These are phyloP conservation scores for Atkinsonella hypoxylon DNA, from an alignment of 2,329 filamentous ascomycete species.

Conservation along the genomic window DNA sequence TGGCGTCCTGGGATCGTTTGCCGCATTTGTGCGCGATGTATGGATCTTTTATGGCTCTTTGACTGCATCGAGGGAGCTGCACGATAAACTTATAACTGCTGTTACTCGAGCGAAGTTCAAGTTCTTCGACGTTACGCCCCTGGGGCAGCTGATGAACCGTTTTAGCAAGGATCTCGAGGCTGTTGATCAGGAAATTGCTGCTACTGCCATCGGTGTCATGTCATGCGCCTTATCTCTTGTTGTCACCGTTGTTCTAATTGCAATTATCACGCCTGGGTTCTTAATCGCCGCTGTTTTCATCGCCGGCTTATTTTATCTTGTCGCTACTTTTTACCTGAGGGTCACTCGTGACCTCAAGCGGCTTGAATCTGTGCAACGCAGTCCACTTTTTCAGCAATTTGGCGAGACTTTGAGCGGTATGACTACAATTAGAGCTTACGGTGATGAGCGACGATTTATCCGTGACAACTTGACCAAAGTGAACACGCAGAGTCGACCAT, in stretches of 20 bases:
- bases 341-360: conserved; percentile 94
- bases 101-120: conserved; percentile 87
- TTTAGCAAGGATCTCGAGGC: conserved; percentile 97
- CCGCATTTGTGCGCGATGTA: conserved; percentile 71
- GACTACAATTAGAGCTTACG: conserved; percentile 92
- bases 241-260: conserved; percentile 81
- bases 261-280: conserved; percentile 81
- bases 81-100: conserved; percentile 62
- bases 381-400: conserved; percentile 94
- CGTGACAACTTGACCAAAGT: conserved; percentile 80
- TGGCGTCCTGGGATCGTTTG: conserved; percentile 62
- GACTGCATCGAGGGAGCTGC: conserved; percentile 74
- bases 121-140: conserved; percentile 93
- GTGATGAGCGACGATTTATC: conserved; percentile 86
- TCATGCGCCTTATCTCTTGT: conserved; percentile 55
- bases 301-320: conserved; percentile 64
- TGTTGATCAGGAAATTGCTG: conserved; percentile 90
- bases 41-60: conserved; percentile 90
- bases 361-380: conserved; percentile 85
- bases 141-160: conserved; percentile 94
- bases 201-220: conserved; percentile 69
- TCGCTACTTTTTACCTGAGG: conserved; percentile 79
- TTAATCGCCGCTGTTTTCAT: conserved; percentile 80
- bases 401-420: conserved; percentile 91
- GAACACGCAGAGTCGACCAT: conserved; percentile 83